These are phyloP conservation scores for Diaporthe australafricana DNA, from an alignment of 2,329 filamentous ascomycete species.

Conservation along the genomic window DNA sequence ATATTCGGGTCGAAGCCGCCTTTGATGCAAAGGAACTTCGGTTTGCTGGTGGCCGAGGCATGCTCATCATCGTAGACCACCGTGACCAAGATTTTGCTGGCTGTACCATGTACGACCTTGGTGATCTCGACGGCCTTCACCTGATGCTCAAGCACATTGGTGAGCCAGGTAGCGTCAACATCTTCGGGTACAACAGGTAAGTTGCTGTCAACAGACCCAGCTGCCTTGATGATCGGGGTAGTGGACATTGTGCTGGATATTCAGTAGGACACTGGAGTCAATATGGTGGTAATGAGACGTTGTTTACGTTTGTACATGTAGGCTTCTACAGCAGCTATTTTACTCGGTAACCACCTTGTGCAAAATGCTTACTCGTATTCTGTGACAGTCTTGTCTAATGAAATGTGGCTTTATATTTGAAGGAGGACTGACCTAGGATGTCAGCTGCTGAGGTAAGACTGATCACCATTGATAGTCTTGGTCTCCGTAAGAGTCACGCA, in stretches of 20 bases:
- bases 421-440: neutral
- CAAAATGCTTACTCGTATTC: neutral
- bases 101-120: constrained; percentile 43
- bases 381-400: neutral
- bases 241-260: neutral
- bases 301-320: neutral
- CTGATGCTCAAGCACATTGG: constrained; percentile 43
- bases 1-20: constrained; percentile 24
- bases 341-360: neutral
- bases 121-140: constrained; percentile 42
- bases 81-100: constrained; percentile 45
- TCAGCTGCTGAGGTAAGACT: constrained; percentile 22
- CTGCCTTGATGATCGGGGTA: neutral
- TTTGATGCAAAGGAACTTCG: constrained; percentile 36
- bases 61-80: constrained; percentile 45
- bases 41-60: constrained; percentile 32
- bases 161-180: constrained; percentile 44
- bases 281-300: neutral
- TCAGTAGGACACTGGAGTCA: neutral
- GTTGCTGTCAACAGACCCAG: neutral
- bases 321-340: neutral
- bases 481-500: neutral
- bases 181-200: constrained; percentile 43
- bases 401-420: neutral
- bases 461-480: neutral